phyloP scores from a whole-genome alignment of 192 early-diverging fungal genomes.

The Umbelopsis vinacea region DNA sequence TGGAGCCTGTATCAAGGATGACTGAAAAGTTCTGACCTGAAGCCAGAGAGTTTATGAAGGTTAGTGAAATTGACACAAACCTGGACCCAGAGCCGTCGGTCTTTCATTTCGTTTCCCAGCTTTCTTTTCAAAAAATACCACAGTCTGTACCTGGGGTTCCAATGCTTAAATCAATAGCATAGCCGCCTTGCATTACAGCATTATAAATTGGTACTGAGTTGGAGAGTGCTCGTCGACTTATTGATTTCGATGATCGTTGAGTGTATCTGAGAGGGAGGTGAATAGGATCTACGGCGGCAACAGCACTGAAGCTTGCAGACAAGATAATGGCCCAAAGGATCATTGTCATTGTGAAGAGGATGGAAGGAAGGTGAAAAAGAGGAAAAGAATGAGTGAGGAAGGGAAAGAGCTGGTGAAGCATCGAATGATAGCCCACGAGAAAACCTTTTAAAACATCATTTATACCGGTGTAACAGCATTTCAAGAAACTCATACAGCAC shows the following conservation, averaged over 20 bases:
- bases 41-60: not conserved
- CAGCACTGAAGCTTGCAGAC: not conserved
- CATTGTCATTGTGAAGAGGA: not conserved
- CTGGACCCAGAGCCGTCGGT: too few species aligned
- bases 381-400: not conserved
- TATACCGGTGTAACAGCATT: too few species aligned
- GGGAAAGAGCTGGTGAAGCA: too few species aligned
- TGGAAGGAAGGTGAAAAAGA: not conserved
- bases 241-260: not conserved
- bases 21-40: conserved; percentile 20
- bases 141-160: conserved; percentile 32
- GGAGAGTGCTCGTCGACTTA: not conserved
- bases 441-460: too few species aligned
- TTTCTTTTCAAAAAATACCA: conserved; percentile 22
- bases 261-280: not conserved
- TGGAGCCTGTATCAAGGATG: conserved; percentile 13
- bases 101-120: not conserved
- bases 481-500: too few species aligned
- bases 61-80: too few species aligned
- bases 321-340: not conserved
- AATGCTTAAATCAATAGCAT: conserved; percentile 31
- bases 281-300: not conserved
- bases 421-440: too few species aligned
- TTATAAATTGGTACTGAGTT: not conserved
- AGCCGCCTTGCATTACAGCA: conserved; percentile 1